phyloP scores from a whole-genome alignment of 1,284 basidiomycete genomes.

The Microbotryum scabiosae region DNA sequence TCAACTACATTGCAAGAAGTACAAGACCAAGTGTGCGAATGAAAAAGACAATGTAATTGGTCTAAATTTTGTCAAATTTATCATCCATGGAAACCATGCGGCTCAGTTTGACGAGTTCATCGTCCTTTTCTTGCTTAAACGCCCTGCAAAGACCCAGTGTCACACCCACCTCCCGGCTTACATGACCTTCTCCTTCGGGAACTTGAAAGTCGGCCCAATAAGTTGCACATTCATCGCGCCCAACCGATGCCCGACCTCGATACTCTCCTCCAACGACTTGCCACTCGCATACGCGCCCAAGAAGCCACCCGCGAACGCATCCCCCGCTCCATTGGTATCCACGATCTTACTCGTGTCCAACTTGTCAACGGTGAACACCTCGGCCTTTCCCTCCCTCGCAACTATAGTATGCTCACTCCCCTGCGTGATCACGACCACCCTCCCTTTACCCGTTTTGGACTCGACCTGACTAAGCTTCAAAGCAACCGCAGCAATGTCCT shows the following conservation, averaged over 20 bases:
- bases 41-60: too few relatives aligned
- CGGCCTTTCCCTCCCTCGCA: conserved; percentile 53
- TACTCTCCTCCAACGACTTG: conserved; percentile 66
- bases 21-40: too few relatives aligned
- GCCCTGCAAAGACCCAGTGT: too few relatives aligned
- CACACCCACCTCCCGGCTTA: conserved; percentile 36
- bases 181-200: conserved; percentile 64
- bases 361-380: conserved; percentile 56
- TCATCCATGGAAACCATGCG: too few relatives aligned
- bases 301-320: conserved; percentile 97
- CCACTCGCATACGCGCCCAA: conserved; percentile 75
- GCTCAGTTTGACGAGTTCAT: too few relatives aligned
- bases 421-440: conserved; percentile 86
- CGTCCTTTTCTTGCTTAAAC: not conserved
- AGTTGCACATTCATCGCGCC: conserved; percentile 81
- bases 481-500: conserved; percentile 61
- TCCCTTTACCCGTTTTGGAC: conserved; percentile 42
- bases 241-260: conserved; percentile 82
- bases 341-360: conserved; percentile 67
- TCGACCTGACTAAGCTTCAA: conserved; percentile 56
- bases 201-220: conserved; percentile 48
- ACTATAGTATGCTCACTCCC: conserved; percentile 74
- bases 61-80: too few relatives aligned
- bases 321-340: conserved; percentile 98
- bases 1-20: too few relatives aligned